These are phyloP conservation scores for Linum usitatissimum DNA, from an alignment of 345 rosid species.

Conservation along the genomic window DNA sequence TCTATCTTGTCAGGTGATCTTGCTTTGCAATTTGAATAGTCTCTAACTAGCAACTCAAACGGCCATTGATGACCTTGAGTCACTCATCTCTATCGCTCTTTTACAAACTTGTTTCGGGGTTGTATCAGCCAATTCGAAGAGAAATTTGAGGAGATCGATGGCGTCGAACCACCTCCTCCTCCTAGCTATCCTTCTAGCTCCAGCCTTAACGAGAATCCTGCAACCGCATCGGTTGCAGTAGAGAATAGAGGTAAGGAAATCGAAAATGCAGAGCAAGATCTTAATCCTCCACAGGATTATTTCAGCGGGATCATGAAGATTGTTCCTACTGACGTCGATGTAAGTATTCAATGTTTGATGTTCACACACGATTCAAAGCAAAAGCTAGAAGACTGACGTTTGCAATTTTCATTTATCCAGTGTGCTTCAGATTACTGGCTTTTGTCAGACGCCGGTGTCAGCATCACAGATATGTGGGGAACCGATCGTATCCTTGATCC, in stretches of 20 bases:
- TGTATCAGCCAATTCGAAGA: conserved; percentile 74
- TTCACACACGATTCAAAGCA: not conserved
- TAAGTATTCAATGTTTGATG: conserved; percentile 30
- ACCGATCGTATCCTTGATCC: conserved; percentile 63
- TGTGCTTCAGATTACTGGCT: conserved; percentile 91
- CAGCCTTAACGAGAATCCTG: conserved; percentile 35
- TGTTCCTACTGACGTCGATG: conserved; percentile 80
- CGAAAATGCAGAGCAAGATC: conserved; percentile 27
- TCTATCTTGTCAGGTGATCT: conserved; percentile 82
- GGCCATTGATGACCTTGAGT: not conserved
- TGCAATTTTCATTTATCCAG: conserved; percentile 29
- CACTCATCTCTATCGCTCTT: conserved; percentile 10
- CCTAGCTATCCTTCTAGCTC: conserved; percentile 43
- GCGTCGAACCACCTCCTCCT: conserved; percentile 27
- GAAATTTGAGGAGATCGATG: conserved; percentile 70
- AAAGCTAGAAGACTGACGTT: conserved; percentile 5
- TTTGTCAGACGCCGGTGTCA: conserved; percentile 74
- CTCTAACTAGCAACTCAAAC: not conserved
- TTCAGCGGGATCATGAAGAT: conserved; percentile 90
- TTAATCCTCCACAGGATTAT: conserved; percentile 54
- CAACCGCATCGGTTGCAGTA: conserved; percentile 22
- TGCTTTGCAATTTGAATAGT: conserved; percentile 13
- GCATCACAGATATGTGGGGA: conserved; percentile 84
- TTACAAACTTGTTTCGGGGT: not conserved
- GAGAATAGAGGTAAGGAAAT: conserved; percentile 45